A percentile compares a stretch with the other conserved stretches of the same genome.
These are phyloP conservation scores for Chaetomium globosum DNA, from an alignment of 2,329 filamentous ascomycete genomes.

Conservation along the genomic window DNA sequence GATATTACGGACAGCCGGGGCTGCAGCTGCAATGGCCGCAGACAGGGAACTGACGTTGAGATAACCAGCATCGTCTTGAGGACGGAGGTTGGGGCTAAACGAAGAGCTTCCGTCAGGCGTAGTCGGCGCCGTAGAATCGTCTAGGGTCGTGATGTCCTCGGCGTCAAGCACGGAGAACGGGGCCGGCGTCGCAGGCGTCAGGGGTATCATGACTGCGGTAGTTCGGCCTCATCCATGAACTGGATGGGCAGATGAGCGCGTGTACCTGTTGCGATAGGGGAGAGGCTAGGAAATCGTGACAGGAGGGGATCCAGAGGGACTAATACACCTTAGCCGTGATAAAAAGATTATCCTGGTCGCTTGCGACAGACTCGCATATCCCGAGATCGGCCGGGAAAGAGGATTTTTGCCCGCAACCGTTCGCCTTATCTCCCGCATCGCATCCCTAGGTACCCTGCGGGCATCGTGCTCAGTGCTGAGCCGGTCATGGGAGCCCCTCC, in stretches of 20 bases:
- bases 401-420: not conserved
- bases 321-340: not conserved
- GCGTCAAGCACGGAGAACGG: not conserved
- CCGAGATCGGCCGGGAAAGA: slow-evolving; percentile 4
- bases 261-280: not conserved
- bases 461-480: too few species aligned
- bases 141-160: slow-evolving; percentile 1
- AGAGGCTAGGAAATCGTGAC: too few species aligned
- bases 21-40: not conserved
- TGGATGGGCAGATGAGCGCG: not conserved
- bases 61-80: slow-evolving; percentile 7
- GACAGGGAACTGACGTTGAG: not conserved
- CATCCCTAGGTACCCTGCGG: not conserved
- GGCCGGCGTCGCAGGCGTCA: not conserved
- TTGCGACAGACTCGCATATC: not conserved
- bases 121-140: slow-evolving; percentile 18
- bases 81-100: slow-evolving; percentile 17
- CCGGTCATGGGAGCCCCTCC: not conserved
- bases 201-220: not conserved
- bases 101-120: slow-evolving; percentile 18
- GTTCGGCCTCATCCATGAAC: not conserved
- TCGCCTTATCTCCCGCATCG: not conserved
- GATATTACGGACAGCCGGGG: slow-evolving; percentile 17
- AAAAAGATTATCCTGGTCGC: not conserved
- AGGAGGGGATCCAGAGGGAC: not conserved